Conservation (phyloP, 2,329 filamentous ascomycete species). For the Colletotrichum musae region DNA sequence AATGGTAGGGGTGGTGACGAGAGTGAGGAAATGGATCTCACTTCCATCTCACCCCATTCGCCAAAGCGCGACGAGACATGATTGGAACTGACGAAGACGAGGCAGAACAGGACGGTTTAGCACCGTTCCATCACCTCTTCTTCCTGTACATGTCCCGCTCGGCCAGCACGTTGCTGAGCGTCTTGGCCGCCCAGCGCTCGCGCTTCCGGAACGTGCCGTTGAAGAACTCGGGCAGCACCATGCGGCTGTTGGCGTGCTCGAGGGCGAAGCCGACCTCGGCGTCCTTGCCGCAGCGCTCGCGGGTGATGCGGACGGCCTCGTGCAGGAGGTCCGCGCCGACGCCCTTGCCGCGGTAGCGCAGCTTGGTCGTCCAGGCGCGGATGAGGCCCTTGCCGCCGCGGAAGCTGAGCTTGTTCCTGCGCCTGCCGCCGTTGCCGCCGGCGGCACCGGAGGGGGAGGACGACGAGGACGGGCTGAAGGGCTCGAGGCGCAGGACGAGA, state of each 20-base stretch:
- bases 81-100: no score
- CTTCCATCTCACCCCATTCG: no score
- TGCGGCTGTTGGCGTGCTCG: constrained; percentile 82
- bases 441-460: constrained; percentile 14
- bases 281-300: constrained; percentile 77
- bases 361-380: constrained; percentile 84
- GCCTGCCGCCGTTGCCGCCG: constrained; percentile 47
- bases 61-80: no score
- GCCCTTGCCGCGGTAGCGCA: constrained; percentile 78
- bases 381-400: constrained; percentile 79
- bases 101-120: background rate
- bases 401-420: constrained; percentile 57
- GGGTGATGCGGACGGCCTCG: constrained; percentile 78
- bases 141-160: constrained; percentile 63
- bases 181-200: constrained; percentile 70
- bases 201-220: constrained; percentile 71
- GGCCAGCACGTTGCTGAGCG: constrained; percentile 65
- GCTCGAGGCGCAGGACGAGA: constrained; percentile 77
- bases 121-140: constrained; percentile 56
- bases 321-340: constrained; percentile 81
- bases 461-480: constrained; percentile 44
- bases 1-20: background rate
- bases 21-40: background rate
- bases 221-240: constrained; percentile 74
- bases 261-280: constrained; percentile 79